Conservation (phyloP, 2,329 filamentous ascomycete species). For the Ophiognomonia clavigignenti-juglandacearum region DNA sequence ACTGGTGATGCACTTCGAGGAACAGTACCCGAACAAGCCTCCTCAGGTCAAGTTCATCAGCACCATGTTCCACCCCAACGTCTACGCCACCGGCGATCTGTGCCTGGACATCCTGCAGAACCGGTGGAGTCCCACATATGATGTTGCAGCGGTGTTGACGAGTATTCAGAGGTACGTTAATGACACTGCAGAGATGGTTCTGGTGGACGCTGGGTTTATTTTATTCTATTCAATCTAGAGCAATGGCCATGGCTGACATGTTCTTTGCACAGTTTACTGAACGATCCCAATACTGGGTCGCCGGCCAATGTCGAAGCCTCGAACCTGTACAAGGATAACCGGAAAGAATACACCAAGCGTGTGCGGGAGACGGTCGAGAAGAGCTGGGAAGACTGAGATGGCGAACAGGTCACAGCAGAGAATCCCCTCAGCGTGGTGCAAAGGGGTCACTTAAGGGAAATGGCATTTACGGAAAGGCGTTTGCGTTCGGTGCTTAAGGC, state of each 20-base stretch:
- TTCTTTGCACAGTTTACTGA: conserved; percentile 64
- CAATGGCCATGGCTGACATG: conserved; percentile 21
- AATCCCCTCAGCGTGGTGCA: neutral
- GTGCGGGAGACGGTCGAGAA: conserved; percentile 97
- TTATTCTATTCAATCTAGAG: no score
- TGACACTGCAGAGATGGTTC: neutral
- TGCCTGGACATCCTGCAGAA: conserved; percentile 97
- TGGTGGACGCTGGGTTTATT: no score
- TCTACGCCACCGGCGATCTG: conserved; percentile 93
- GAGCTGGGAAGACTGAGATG: conserved; percentile 85
- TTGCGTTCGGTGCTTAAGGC: neutral
- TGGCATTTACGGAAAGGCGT: neutral
- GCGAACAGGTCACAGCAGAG: neutral
- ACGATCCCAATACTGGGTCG: conserved; percentile 97
- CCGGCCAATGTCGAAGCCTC: conserved; percentile 97
- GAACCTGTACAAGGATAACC: conserved; percentile 97
- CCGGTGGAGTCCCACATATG: conserved; percentile 96
- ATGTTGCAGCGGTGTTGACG: conserved; percentile 93
- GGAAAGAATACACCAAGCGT: conserved; percentile 91
- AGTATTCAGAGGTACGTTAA: conserved; percentile 82
- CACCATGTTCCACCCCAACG: conserved; percentile 98
- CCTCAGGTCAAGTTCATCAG: conserved; percentile 98
- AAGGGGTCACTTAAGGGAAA: no score
- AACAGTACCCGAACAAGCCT: conserved; percentile 98
- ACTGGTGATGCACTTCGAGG: conserved; percentile 98